A percentile compares a stretch with the other conserved stretches of the same genome.
Conservation (phyloP, 495 filamentous ascomycete genomes). For the Trichoderma reesei region DNA sequence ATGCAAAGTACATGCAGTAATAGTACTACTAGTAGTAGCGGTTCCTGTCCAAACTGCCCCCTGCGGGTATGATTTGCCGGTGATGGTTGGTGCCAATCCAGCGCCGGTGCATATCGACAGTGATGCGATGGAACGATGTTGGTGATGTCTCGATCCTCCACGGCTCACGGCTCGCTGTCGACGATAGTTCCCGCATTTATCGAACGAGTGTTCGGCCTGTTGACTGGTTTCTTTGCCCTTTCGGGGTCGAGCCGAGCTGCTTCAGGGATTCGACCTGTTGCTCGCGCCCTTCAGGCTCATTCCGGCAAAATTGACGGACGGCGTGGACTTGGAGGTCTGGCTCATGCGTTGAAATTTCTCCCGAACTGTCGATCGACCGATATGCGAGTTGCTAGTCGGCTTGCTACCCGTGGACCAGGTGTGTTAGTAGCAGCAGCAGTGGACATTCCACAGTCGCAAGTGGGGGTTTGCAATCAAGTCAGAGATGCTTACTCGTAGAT, state of each 20-base stretch:
- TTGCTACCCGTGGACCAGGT: background rate
- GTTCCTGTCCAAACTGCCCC: background rate
- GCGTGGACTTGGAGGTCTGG: background rate
- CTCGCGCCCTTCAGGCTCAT: background rate
- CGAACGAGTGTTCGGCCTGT: background rate
- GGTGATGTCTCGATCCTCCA: background rate
- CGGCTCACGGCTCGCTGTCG: background rate
- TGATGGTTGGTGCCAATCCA: background rate
- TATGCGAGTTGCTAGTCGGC: background rate
- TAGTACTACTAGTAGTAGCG: no score
- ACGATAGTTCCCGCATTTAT: background rate
- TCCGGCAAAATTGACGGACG: background rate
- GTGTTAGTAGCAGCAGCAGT: background rate
- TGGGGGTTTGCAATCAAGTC: background rate
- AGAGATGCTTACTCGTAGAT: background rate
- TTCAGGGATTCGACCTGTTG: background rate
- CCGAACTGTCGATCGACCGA: background rate
- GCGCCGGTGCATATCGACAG: background rate
- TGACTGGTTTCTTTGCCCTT: background rate
- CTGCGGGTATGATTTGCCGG: background rate
- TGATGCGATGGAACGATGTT: slow-evolving; percentile 1
- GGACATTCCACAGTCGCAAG: background rate
- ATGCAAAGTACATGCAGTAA: background rate
- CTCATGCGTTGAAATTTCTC: background rate
- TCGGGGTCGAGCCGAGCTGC: background rate